phyloP scores from a whole-genome alignment of 2,329 filamentous ascomycete genomes.

The Sarocladium brachiariae region DNA sequence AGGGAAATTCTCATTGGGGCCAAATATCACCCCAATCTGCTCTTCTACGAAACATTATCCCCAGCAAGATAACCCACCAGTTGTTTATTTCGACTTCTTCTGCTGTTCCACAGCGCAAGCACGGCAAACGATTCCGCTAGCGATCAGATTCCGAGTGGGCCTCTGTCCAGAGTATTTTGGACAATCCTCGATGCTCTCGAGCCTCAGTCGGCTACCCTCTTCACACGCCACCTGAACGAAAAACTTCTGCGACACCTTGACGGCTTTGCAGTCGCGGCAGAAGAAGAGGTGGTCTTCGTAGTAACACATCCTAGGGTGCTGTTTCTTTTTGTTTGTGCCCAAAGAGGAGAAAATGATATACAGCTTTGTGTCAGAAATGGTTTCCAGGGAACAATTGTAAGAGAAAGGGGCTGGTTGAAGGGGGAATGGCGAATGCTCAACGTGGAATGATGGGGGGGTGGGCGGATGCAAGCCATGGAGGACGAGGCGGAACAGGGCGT shows the following conservation, averaged over 20 bases:
- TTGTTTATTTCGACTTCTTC: neutral
- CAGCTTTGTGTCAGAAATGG: no score
- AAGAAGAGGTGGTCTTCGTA: slow-evolving; percentile 1
- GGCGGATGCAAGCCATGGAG: no score
- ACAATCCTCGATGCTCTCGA: slow-evolving; percentile 1
- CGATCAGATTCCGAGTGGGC: neutral
- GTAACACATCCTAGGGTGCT: neutral
- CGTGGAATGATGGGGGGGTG: no score
- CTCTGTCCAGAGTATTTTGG: neutral
- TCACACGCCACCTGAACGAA: neutral
- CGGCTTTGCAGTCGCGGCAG: neutral
- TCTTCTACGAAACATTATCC: no score
- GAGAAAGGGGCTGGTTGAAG: no score
- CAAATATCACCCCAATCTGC: no score
- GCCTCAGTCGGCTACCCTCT: neutral
- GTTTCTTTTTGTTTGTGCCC: neutral
- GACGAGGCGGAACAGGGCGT: no score
- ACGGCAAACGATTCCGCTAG: neutral
- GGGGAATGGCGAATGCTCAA: no score
- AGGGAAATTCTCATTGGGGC: no score
- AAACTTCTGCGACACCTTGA: neutral
- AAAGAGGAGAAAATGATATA: no score
- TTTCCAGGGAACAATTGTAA: no score
- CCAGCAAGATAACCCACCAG: no score
- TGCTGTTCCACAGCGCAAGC: neutral